Evolutionary conservation across 2,329 filamentous ascomycete genomes (phyloP).

Genomic region (Elsinoe ampelina): DNA sequence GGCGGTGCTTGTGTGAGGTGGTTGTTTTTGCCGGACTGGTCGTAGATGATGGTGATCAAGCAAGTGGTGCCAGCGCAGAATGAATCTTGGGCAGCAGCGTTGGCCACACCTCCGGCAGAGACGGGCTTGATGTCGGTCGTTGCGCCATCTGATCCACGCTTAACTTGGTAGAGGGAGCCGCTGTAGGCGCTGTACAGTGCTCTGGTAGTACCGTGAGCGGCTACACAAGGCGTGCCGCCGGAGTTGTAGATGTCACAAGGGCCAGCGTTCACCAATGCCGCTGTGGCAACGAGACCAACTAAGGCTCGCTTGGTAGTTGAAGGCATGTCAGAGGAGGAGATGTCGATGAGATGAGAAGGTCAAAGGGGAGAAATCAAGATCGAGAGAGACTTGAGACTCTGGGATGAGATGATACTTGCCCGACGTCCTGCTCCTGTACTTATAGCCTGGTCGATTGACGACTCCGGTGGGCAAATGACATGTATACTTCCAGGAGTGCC

Average conservation of each 20-base stretch:
- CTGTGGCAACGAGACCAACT: conserved; percentile 18
- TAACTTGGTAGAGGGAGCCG: conserved; percentile 51
- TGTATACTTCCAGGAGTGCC: neutral
- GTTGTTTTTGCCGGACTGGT: conserved; percentile 54
- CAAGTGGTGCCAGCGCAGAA: conserved; percentile 22
- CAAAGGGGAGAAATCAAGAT: neutral
- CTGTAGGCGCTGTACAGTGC: conserved; percentile 48
- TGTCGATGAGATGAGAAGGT: neutral
- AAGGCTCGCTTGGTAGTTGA: conserved; percentile 19
- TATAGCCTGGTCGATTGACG: neutral
- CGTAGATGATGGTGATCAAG: conserved; percentile 38
- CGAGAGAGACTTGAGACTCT: neutral
- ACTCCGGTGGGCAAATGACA: neutral
- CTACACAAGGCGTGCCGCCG: conserved; percentile 53
- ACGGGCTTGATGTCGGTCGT: conserved; percentile 43
- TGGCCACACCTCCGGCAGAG: conserved; percentile 52
- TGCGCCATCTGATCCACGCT: conserved; percentile 44
- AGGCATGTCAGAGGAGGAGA: neutral
- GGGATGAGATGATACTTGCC: neutral
- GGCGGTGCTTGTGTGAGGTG: conserved; percentile 54
- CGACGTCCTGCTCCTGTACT: neutral
- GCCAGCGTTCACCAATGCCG: conserved; percentile 40
- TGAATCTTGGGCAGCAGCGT: conserved; percentile 45
- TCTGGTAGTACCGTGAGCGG: conserved; percentile 56
- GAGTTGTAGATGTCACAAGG: conserved; percentile 54